Conservation (phyloP, 1,284 basidiomycete species). For the Fomes fomentarius region DNA sequence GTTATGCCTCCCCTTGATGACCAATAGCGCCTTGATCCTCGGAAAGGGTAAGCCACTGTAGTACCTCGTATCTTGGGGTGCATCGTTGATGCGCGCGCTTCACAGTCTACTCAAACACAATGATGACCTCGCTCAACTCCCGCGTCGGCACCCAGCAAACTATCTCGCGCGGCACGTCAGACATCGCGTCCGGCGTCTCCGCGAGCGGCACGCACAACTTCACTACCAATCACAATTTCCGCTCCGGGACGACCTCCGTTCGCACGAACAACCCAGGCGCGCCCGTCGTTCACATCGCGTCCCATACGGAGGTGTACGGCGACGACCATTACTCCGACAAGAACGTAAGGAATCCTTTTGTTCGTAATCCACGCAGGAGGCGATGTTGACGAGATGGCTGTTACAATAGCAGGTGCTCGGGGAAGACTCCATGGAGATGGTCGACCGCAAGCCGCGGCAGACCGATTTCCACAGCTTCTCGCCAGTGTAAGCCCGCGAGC, state of each 20-base stretch:
- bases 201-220: neutral
- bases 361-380: neutral
- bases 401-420: neutral
- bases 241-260: neutral
- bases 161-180: neutral
- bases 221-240: neutral
- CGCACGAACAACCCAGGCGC: neutral
- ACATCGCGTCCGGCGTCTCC: neutral
- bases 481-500: neutral
- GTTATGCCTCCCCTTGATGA: neutral
- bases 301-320: slow-evolving; percentile 3
- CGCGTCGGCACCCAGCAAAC: neutral
- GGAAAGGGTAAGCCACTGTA: slow-evolving; percentile 4
- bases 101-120: slow-evolving; percentile 12
- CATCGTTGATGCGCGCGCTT: neutral
- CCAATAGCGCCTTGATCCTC: slow-evolving; percentile 5
- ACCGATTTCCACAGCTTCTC: slow-evolving; percentile 1
- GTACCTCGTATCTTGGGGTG: neutral
- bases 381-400: too few relatives aligned
- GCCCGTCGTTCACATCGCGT: slow-evolving; percentile 6
- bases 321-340: slow-evolving; percentile 2
- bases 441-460: neutral
- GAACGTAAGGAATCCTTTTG: neutral
- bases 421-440: slow-evolving; percentile 11
- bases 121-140: slow-evolving; percentile 15